Evolutionary conservation across 768 basidiomycete genomes (phyloP).

Genomic region (Lactifluus pinguis): DNA sequence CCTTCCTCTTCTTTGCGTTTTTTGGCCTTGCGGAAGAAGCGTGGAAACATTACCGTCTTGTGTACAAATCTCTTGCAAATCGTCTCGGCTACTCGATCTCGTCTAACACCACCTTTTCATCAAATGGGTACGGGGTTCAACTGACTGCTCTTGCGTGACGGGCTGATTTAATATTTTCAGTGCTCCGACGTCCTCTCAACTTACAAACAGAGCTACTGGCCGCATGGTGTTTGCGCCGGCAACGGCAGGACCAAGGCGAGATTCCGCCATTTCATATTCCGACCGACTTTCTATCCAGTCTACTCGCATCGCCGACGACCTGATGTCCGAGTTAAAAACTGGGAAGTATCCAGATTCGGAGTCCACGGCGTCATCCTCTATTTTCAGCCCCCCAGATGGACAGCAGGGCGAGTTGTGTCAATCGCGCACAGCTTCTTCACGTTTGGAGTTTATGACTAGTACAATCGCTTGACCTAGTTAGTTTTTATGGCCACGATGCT

Average conservation of each 20-base stretch:
- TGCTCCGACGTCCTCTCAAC: background rate
- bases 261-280: background rate
- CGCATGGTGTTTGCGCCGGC: constrained; percentile 3
- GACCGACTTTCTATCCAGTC: too few relatives aligned
- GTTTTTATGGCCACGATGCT: too few relatives aligned
- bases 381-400: too few relatives aligned
- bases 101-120: background rate
- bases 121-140: background rate
- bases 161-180: background rate
- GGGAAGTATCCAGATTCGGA: too few relatives aligned
- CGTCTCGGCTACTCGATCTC: constrained; percentile 19
- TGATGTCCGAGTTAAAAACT: too few relatives aligned
- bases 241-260: background rate
- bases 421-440: too few relatives aligned
- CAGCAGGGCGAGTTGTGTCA: too few relatives aligned
- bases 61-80: constrained; percentile 23
- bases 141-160: background rate
- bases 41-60: constrained; percentile 30
- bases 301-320: too few relatives aligned
- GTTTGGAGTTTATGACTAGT: too few relatives aligned
- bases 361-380: too few relatives aligned
- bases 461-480: too few relatives aligned
- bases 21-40: constrained; percentile 48
- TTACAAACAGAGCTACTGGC: background rate
- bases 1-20: constrained; percentile 40